A percentile compares a stretch with the other conserved stretches of the same genome.
Evolutionary conservation across 2,329 filamentous ascomycete species (phyloP).

Genomic region (Hypoxylon sp.): DNA sequence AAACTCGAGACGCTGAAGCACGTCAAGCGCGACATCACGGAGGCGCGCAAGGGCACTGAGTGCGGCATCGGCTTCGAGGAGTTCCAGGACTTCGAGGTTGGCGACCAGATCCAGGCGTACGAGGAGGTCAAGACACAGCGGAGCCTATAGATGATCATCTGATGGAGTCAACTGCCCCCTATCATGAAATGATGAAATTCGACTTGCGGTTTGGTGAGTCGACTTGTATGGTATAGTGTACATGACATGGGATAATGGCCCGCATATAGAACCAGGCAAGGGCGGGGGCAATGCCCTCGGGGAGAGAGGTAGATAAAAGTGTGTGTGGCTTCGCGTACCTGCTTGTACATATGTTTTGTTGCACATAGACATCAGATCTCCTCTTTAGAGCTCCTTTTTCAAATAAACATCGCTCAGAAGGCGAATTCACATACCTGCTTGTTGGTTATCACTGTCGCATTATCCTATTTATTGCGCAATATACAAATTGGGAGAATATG

Average conservation of each 20-base stretch:
- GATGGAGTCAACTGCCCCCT: no score
- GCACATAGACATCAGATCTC: conserved; percentile 15
- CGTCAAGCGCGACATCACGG: conserved; percentile 88
- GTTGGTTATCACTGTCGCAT: neutral
- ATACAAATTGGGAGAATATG: neutral
- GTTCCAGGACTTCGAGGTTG: conserved; percentile 81
- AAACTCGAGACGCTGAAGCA: conserved; percentile 85
- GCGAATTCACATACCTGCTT: neutral
- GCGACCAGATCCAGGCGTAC: conserved; percentile 89
- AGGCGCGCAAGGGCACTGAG: conserved; percentile 93
- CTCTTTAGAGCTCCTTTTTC: neutral
- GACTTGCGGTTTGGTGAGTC: no score
- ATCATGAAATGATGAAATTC: neutral
- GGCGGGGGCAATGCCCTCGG: neutral
- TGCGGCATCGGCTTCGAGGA: conserved; percentile 88
- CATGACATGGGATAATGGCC: neutral
- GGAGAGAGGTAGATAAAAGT: neutral
- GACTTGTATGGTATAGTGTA: conserved; percentile 2
- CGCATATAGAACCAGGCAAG: neutral
- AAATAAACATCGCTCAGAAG: neutral
- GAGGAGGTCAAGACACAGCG: conserved; percentile 82
- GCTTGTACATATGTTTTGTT: conserved; percentile 1
- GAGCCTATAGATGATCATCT: conserved; percentile 55
- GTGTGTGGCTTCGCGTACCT: neutral
- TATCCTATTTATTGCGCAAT: neutral